phyloP scores from a whole-genome alignment of 768 basidiomycete species.

The Mycena epipterygia region DNA sequence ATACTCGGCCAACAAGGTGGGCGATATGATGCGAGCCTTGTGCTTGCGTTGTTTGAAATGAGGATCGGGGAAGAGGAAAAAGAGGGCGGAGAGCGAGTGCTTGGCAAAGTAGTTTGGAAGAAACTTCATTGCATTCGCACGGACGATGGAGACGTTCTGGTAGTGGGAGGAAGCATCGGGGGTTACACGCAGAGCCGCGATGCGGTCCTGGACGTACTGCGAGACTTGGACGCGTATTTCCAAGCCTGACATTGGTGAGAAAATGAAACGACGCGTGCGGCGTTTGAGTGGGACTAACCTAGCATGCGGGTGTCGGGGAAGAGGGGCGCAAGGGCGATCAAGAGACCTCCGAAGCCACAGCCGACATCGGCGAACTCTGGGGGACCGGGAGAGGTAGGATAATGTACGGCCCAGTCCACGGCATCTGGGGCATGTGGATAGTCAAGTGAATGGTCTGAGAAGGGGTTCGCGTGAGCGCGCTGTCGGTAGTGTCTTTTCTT shows the following conservation, averaged over 20 bases:
- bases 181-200: conserved; percentile 88
- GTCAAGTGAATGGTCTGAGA: conserved; percentile 89
- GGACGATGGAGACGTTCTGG: conserved; percentile 93
- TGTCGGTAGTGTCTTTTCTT: conserved; percentile 90
- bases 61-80: conserved; percentile 99
- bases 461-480: conserved; percentile 88
- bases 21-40: conserved; percentile 98
- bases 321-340: conserved; percentile 89
- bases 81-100: conserved; percentile 90
- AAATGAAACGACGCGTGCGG: conserved; percentile 16
- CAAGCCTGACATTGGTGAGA: conserved; percentile 72
- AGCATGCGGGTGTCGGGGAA: conserved; percentile 95
- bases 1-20: conserved; percentile 97
- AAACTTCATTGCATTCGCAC: conserved; percentile 99
- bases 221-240: conserved; percentile 98
- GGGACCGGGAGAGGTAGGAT: conserved; percentile 73
- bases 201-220: conserved; percentile 95
- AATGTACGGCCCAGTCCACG: conserved; percentile 89
- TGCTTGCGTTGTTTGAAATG: conserved; percentile 99
- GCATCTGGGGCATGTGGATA: conserved; percentile 84
- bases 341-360: conserved; percentile 96
- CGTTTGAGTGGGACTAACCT: conserved; percentile 68
- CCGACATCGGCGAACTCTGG: conserved; percentile 98
- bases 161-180: conserved; percentile 63
- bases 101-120: conserved; percentile 95